Conservation (phyloP, 352 stramenopile genomes). For the Globisporangium paroecandrum region DNA sequence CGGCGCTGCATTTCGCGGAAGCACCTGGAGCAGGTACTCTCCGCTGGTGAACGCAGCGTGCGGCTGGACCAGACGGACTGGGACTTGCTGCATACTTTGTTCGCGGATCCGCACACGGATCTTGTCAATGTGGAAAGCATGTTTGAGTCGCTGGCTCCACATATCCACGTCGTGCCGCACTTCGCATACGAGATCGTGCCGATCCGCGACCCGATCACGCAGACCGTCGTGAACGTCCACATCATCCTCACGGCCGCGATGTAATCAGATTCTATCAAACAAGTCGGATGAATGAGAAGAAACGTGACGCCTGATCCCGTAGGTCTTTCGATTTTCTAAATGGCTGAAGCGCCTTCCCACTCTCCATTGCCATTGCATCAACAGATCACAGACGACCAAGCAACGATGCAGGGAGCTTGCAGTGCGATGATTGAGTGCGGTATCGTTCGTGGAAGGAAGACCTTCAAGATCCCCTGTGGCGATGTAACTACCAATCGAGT, state of each 20-base stretch:
- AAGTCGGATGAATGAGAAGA: not conserved
- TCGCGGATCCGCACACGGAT: slow-evolving; percentile 33
- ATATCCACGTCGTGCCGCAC: slow-evolving; percentile 27
- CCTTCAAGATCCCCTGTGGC: not conserved
- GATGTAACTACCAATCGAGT: not conserved
- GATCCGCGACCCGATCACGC: slow-evolving; percentile 50
- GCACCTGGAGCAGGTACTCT: slow-evolving; percentile 42
- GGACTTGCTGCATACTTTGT: slow-evolving; percentile 41
- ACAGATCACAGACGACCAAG: not conserved
- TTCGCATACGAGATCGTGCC: slow-evolving; percentile 56
- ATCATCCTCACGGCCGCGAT: slow-evolving; percentile 31
- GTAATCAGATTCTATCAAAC: not conserved
- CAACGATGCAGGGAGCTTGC: not conserved
- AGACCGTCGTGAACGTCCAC: slow-evolving; percentile 52
- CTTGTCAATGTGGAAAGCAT: slow-evolving; percentile 42
- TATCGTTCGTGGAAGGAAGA: not conserved
- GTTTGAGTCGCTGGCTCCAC: slow-evolving; percentile 30
- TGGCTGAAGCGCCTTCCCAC: not conserved
- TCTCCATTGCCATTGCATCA: not conserved
- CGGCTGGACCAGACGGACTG: slow-evolving; percentile 37
- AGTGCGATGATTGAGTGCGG: not conserved
- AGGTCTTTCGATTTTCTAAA: not conserved
- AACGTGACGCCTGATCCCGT: not conserved
- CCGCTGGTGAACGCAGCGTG: slow-evolving; percentile 24
- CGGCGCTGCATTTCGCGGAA: slow-evolving; percentile 28